Evolutionary conservation across 164 flowering plant genomes (phyloP).

Genomic region (Euptelea pleiosperma): DNA sequence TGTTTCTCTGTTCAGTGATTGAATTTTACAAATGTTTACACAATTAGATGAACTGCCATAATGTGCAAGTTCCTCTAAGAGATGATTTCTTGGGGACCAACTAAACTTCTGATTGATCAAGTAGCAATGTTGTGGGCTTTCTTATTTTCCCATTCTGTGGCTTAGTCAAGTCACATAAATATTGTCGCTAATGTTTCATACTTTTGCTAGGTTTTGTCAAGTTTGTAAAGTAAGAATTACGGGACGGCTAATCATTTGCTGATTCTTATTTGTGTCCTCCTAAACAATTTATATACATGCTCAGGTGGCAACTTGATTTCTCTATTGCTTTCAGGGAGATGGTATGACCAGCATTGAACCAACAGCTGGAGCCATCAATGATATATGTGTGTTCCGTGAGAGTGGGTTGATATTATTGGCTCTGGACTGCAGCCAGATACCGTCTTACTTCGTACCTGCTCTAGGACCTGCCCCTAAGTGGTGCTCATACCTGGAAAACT

Average conservation of each 20-base stretch:
- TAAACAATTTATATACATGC: constrained; percentile 1
- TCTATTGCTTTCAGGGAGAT: constrained; percentile 60
- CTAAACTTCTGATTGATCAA: too few relatives aligned
- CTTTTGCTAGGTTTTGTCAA: background rate
- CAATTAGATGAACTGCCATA: too few relatives aligned
- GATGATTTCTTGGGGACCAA: too few relatives aligned
- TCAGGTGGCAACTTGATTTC: constrained; percentile 3
- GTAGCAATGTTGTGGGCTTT: too few relatives aligned
- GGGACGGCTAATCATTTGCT: background rate
- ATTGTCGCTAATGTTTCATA: background rate
- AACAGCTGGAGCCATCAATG: constrained; percentile 72
- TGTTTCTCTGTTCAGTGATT: too few relatives aligned
- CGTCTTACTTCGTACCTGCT: constrained; percentile 84
- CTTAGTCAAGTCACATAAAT: too few relatives aligned
- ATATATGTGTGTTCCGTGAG: constrained; percentile 64
- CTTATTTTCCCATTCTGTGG: too few relatives aligned
- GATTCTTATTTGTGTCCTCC: background rate
- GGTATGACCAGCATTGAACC: constrained; percentile 94
- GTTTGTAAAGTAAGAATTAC: background rate
- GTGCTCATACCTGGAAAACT: constrained; percentile 75
- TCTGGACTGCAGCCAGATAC: constrained; percentile 78
- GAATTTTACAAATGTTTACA: too few relatives aligned
- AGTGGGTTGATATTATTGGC: constrained; percentile 93
- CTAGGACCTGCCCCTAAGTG: constrained; percentile 97
- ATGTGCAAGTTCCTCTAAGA: too few relatives aligned